Base-by-base conservation (phyloP, 306 rosid species). In the Lathyrus aphaca region DNA sequence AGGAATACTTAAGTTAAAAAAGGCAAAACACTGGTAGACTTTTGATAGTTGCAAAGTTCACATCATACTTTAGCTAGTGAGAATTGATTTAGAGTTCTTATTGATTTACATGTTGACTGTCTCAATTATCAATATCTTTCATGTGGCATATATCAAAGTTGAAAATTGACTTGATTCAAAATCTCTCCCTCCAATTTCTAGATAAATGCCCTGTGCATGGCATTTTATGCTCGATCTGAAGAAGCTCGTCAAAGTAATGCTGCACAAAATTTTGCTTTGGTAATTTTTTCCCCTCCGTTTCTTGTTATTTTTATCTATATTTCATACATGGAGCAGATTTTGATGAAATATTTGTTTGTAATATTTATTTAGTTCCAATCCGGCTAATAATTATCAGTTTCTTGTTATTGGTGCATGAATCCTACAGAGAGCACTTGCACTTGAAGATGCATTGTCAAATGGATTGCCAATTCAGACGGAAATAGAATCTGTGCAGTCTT, bases 151-250 rank as follows among this genome's bases (percentile, higher is more conserved):
- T 14, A 29, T 35, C 15, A 4, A 9, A 10, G 57, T 23, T 42
- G 53, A 51, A 71, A 68, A 45, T 56, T 86, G 73, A 77, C 54
- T 61, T 64, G 49, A 8, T 82, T 65, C 18, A 17, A 72, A 65
- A 14, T 61, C 7, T 19, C 54, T 55, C 45, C 72, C 67, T 53
- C 68, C 42, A 77, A 74, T 84, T 82, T 82, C 60, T 81, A 95
- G 97, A 95, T 95, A 68, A 87, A 91, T 84, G 96, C 96, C 72
- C 84, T 95, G 82, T 80, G 95, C 83, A 90, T 82, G 89, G 96
- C 96, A 69, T 91, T 95, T 77, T 91, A 91, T 87, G 97, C 97
- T 69, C 87, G 95, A 64, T 89, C 97, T 45, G 95, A 89, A 77
- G 99, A 95, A 87, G 93, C 96, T 75, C 96, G 93, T 40, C 88